A percentile compares a stretch with the other conserved stretches of the same genome.
These are phyloP conservation scores for Aureobasidium sp. DNA, from an alignment of 2,329 filamentous ascomycete genomes.

Conservation along the genomic window DNA sequence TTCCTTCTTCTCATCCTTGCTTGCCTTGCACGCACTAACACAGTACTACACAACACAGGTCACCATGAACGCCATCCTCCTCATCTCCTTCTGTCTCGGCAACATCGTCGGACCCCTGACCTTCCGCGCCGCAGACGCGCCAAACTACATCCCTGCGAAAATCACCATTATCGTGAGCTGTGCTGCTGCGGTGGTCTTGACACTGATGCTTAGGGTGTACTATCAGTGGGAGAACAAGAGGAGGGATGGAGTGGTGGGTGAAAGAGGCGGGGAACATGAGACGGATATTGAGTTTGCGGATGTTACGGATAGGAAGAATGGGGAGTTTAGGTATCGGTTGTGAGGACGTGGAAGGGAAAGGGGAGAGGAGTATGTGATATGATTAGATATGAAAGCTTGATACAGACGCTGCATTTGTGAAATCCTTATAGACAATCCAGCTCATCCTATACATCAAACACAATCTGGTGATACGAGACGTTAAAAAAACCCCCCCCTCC, in stretches of 20 bases:
- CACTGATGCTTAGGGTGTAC: constrained; percentile 40
- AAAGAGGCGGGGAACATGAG: constrained; percentile 21
- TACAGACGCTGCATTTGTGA: too few relatives aligned
- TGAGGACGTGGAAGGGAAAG: neutral
- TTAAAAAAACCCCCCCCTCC: too few relatives aligned
- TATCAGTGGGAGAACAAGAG: constrained; percentile 39
- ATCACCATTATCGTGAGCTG: constrained; percentile 32
- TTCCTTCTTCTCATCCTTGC: too few relatives aligned
- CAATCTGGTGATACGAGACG: too few relatives aligned
- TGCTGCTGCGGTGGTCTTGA: constrained; percentile 29
- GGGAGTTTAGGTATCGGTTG: constrained; percentile 20
- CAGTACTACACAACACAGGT: constrained; percentile 33
- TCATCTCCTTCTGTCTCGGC: constrained; percentile 27
- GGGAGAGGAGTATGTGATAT: neutral
- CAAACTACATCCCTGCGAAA: constrained; percentile 35
- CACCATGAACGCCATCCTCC: constrained; percentile 57
- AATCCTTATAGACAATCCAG: too few relatives aligned
- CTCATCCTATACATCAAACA: too few relatives aligned
- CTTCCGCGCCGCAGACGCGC: constrained; percentile 29
- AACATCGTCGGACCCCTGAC: constrained; percentile 36
- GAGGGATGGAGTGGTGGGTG: constrained; percentile 20
- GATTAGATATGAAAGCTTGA: too few relatives aligned
- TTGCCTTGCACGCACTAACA: neutral
- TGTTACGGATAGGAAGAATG: constrained; percentile 24
- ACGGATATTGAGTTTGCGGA: constrained; percentile 19